phyloP scores from a whole-genome alignment of 1,284 basidiomycete species.

The Pseudozyma tsukubaensis region DNA sequence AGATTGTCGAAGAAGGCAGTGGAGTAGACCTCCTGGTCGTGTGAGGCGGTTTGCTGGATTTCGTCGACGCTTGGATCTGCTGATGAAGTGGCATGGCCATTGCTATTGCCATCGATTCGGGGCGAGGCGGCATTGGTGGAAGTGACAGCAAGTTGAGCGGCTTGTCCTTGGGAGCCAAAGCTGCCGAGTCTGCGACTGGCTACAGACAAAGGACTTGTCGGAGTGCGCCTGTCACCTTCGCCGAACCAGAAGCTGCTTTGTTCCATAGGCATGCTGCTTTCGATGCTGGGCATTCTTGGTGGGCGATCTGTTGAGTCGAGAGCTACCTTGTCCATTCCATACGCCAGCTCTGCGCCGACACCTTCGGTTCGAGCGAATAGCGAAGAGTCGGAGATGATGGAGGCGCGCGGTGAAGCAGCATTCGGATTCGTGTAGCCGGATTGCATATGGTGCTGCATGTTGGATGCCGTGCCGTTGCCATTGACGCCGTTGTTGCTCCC shows the following conservation, averaged over 20 bases:
- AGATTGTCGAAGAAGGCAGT: conserved; percentile 45
- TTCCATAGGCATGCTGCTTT: conserved; percentile 32
- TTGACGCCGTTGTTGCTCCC: conserved; percentile 8
- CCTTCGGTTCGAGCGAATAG: conserved; percentile 6
- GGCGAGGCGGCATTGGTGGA: conserved; percentile 29
- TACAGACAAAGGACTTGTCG: conserved; percentile 35
- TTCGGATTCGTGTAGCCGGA: conserved; percentile 41
- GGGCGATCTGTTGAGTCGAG: conserved; percentile 30
- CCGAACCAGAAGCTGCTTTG: conserved; percentile 46
- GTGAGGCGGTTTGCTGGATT: conserved; percentile 29
- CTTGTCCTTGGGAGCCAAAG: conserved; percentile 40
- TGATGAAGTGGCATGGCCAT: background rate
- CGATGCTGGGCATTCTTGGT: conserved; percentile 52
- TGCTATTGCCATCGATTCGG: conserved; percentile 21
- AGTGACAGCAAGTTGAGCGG: conserved; percentile 29
- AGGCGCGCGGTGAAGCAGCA: conserved; percentile 35
- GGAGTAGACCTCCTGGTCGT: conserved; percentile 45
- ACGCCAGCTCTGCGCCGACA: conserved; percentile 13
- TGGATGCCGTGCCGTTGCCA: conserved; percentile 4
- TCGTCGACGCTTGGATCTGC: conserved; percentile 12
- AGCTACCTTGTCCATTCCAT: conserved; percentile 19
- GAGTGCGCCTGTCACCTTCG: conserved; percentile 20
- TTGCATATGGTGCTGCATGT: conserved; percentile 5
- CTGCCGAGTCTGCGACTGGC: conserved; percentile 38
- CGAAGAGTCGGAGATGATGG: conserved; percentile 24